Conservation (phyloP, 2,329 filamentous ascomycete genomes). For the Phaeoacremonium minimum region DNA sequence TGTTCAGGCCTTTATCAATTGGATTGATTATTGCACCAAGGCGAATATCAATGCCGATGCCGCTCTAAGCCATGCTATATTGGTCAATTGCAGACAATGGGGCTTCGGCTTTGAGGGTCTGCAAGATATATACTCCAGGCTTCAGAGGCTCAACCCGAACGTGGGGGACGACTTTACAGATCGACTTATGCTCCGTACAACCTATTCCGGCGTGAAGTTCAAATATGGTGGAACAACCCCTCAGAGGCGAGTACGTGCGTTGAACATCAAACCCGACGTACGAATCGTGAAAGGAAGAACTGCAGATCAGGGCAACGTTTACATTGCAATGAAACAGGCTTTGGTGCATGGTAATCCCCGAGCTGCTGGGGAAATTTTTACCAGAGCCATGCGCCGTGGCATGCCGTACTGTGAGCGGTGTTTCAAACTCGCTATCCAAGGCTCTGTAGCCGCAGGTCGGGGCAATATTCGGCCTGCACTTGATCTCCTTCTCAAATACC, state of each 20-base stretch:
- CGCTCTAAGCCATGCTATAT: slow-evolving; percentile 32
- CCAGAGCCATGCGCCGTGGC: slow-evolving; percentile 22
- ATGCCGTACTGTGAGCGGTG: slow-evolving; percentile 33
- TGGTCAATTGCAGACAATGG: slow-evolving; percentile 32
- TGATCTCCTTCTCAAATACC: slow-evolving; percentile 32
- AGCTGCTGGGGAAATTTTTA: slow-evolving; percentile 32
- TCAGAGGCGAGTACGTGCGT: too few relatives aligned
- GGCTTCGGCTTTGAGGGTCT: slow-evolving; percentile 29
- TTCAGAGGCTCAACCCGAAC: slow-evolving; percentile 23
- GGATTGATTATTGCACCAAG: slow-evolving; percentile 32
- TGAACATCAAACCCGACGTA: too few relatives aligned
- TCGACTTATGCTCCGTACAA: slow-evolving; percentile 29
- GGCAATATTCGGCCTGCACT: slow-evolving; percentile 25
- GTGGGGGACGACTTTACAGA: slow-evolving; percentile 32
- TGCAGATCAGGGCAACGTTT: slow-evolving; percentile 23
- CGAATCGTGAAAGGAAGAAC: slow-evolving; percentile 18
- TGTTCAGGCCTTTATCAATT: slow-evolving; percentile 28
- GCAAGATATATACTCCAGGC: slow-evolving; percentile 24
- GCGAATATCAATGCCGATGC: slow-evolving; percentile 29
- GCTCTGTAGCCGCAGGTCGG: slow-evolving; percentile 27
- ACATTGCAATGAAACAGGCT: slow-evolving; percentile 34
- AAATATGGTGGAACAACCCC: slow-evolving; percentile 6
- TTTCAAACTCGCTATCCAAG: slow-evolving; percentile 42
- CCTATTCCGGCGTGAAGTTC: slow-evolving; percentile 22
- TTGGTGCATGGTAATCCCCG: slow-evolving; percentile 24